Evolutionary conservation across 345 rosid genomes (phyloP), one percentile per base, ranked within the genome.

Genomic region (Gossypium thurberi): DNA sequence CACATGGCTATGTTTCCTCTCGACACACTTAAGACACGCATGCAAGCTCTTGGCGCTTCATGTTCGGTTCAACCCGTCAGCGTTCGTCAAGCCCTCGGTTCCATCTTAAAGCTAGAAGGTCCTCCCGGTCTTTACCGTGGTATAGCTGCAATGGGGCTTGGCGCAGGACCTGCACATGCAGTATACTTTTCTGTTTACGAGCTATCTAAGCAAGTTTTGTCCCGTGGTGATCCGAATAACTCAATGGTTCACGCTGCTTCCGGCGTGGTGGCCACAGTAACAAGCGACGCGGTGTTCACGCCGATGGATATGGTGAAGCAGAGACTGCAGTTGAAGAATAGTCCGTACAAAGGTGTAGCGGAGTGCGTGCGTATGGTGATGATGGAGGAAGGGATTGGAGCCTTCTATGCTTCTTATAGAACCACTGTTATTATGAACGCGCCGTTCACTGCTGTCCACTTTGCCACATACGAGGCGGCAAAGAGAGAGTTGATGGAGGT

Each of bases 1-100:
- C 98, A 95, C 84, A 89, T 91, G 90, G 87, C 88, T 71, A 89
- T 91, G 97, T 91, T 87, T 74, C 94, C 97, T 9, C 85, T 91
- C 3, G 92, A 89, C 84, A 89, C 97, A 5, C 78, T 91, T 72
- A 91, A 91, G 81, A 91, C 94, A 64, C 92, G 85, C 28, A 91
- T 89, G 94, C 94, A 91, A 61, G 92, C 87, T n/a, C 51, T 86
- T 11, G 88, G 83, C 3, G 70, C 74, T 20, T 80, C 92, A 8
- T 82, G 79, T 74, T 84, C 89, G 2, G 76, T 82, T 66, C 83
- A 80, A 59, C 82, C 84, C 44, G 81, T 80, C 33, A 77, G 82
- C 1, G 86, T 88, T 70, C 66, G 85, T 5, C 88, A 88, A 73
- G 88, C 90, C 61, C 60, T 85, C 69, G 81, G 73, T 46, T 86